Evolutionary conservation across 2,329 filamentous ascomycete genomes (phyloP), one percentile per base, ranked within the genome.

Genomic region (Cercospora sojina): DNA sequence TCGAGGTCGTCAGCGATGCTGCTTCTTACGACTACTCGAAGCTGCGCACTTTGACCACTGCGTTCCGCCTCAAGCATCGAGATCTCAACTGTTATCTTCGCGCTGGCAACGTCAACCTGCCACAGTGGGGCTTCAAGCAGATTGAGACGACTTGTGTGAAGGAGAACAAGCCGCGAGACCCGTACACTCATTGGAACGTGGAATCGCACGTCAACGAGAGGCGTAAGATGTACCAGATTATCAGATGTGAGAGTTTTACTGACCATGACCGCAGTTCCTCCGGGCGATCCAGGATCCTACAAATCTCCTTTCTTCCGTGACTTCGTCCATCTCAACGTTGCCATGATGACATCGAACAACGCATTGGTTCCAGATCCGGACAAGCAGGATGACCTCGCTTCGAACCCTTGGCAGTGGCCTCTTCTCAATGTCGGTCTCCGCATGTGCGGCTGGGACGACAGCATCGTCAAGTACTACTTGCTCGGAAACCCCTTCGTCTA

Each of bases 331-430:
- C 84, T 98, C 68, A 99, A 99, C 78, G 95, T 99, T 69, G 95
- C 95, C 69, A 99, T 99, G 95, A 97, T 98, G 94, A 99, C 95
- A 3, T 98, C 95, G 43, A 99, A 99, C 86, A 99, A 99, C 77
- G 95, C 95, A 25, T 88, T 99, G 55, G 92, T 99, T 20, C 95
- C 95, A 3, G 95, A 99, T 76, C 94, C 95, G 4, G 95, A 99
- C 79, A 99, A 99, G 86, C 95, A 99, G 80, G 95, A 99, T 76
- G 95, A 99, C 76, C 87, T 99, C 57, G 95, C 95, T 32, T 99
- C 95, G 13, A 85, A 93, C 72, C 97, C 93, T 84, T 99, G 95
- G 95, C 93, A 99, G 81, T 99, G 95, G 95, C 95, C 95, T 20
- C 88, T 99, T 70, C 88, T 99, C 47, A 85, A 98, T 75, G 95